These are phyloP conservation scores for Trametes gibbosa DNA, from an alignment of 768 basidiomycete genomes.

Conservation along the genomic window DNA sequence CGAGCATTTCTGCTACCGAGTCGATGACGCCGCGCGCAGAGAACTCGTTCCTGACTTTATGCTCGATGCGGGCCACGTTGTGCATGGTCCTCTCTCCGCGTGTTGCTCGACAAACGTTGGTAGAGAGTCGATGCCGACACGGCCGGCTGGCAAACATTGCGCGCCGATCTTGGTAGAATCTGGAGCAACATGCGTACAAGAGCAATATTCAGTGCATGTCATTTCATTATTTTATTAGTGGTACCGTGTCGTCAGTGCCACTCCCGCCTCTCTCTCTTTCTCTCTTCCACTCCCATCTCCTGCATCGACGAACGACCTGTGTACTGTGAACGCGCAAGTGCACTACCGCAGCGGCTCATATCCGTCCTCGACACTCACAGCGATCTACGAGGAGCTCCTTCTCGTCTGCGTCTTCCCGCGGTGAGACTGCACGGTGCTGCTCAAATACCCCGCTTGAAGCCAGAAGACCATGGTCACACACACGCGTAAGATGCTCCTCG, in stretches of 20 bases:
- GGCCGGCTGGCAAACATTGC: not conserved
- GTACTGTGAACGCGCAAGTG: not conserved
- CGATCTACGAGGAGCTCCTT: not conserved
- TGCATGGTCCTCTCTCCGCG: not conserved
- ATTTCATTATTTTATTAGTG: not conserved
- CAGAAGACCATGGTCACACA: not conserved
- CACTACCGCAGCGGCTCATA: not conserved
- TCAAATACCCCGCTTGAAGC: not conserved
- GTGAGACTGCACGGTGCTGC: not conserved
- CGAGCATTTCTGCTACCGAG: not conserved
- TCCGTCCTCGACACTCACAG: no score
- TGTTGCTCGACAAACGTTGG: not conserved
- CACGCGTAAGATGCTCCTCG: conserved; percentile 17
- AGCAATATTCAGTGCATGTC: not conserved
- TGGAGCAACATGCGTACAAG: not conserved
- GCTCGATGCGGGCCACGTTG: not conserved
- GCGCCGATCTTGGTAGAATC: not conserved
- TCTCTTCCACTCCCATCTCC: not conserved
- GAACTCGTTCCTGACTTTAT: not conserved
- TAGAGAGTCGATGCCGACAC: not conserved
- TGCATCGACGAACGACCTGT: not conserved
- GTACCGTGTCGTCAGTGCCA: no score
- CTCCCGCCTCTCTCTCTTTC: not conserved
- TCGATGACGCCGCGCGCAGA: conserved; percentile 6
- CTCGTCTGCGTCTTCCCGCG: not conserved